phyloP scores from a whole-genome alignment of 164 flowering plant genomes.

The Nelumbo lutea region DNA sequence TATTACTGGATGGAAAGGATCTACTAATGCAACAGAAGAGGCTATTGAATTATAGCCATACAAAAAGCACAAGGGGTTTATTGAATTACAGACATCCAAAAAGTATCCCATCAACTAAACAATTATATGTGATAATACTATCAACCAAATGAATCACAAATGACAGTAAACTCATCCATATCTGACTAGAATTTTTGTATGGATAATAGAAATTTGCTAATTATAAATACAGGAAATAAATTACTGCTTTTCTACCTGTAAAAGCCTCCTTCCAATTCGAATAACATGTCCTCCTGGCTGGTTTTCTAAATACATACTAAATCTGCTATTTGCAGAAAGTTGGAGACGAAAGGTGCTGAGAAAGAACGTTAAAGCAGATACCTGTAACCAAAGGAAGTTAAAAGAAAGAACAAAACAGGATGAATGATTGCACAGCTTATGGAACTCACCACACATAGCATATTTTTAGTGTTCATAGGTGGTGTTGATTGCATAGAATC shows the following conservation, averaged over 20 bases:
- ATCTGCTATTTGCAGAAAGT: slow-evolving; percentile 3
- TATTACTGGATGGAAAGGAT: no score
- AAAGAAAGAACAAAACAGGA: slow-evolving; percentile 1
- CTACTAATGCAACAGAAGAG: no score
- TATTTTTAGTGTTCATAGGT: slow-evolving; percentile 32
- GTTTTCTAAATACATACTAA: slow-evolving; percentile 4
- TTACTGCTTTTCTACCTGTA: slow-evolving; percentile 35
- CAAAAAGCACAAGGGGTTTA: no score
- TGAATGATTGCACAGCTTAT: not conserved
- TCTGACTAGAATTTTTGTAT: no score
- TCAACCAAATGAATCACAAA: no score
- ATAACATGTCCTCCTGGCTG: slow-evolving; percentile 31
- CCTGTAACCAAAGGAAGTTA: slow-evolving; percentile 27
- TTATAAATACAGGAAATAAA: not conserved
- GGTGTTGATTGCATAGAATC: slow-evolving; percentile 31
- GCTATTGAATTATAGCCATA: no score
- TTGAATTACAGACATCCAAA: no score
- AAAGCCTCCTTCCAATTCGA: slow-evolving; percentile 44
- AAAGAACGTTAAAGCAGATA: slow-evolving; percentile 32
- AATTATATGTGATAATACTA: no score
- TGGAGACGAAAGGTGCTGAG: slow-evolving; percentile 26
- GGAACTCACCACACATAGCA: slow-evolving; percentile 49
- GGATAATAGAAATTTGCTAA: no score
- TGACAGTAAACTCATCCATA: no score
- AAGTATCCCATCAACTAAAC: no score